These are phyloP conservation scores for Penicillium sp. DNA, from an alignment of 2,329 filamentous ascomycete genomes.

Conservation along the genomic window DNA sequence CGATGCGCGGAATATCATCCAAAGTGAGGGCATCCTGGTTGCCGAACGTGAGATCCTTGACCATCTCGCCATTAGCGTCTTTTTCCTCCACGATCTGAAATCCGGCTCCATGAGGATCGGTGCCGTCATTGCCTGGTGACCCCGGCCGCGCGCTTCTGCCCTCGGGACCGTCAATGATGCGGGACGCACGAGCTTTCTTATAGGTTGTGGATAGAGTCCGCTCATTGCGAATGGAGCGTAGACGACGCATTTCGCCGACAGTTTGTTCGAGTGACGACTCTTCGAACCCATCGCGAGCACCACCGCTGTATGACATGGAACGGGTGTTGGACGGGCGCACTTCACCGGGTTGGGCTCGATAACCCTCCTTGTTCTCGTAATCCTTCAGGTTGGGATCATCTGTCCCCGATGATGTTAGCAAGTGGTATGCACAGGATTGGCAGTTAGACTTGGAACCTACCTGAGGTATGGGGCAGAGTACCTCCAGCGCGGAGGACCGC, in stretches of 20 bases:
- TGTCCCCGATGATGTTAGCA: slow-evolving; percentile 18
- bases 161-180: slow-evolving; percentile 86
- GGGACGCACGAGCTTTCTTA: slow-evolving; percentile 82
- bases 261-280: slow-evolving; percentile 87
- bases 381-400: slow-evolving; percentile 68
- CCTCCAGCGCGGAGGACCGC: slow-evolving; percentile 82
- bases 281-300: slow-evolving; percentile 57
- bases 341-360: slow-evolving; percentile 52
- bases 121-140: slow-evolving; percentile 62
- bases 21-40: slow-evolving; percentile 87
- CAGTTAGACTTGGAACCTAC: too few relatives aligned
- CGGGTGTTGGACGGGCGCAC: slow-evolving; percentile 62
- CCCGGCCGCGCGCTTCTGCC: slow-evolving; percentile 66
- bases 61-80: slow-evolving; percentile 64
- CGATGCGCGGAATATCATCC: slow-evolving; percentile 93
- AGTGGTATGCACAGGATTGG: too few relatives aligned
- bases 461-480: slow-evolving; percentile 69
- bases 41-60: slow-evolving; percentile 80
- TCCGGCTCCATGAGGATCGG: slow-evolving; percentile 53
- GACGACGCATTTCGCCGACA: slow-evolving; percentile 85
- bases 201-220: slow-evolving; percentile 92
- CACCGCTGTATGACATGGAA: slow-evolving; percentile 70
- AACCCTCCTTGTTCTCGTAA: slow-evolving; percentile 65
- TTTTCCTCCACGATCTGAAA: slow-evolving; percentile 80
- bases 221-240: slow-evolving; percentile 90